Conservation (phyloP, 1,284 basidiomycete genomes). For the Jaminaea rosea region DNA sequence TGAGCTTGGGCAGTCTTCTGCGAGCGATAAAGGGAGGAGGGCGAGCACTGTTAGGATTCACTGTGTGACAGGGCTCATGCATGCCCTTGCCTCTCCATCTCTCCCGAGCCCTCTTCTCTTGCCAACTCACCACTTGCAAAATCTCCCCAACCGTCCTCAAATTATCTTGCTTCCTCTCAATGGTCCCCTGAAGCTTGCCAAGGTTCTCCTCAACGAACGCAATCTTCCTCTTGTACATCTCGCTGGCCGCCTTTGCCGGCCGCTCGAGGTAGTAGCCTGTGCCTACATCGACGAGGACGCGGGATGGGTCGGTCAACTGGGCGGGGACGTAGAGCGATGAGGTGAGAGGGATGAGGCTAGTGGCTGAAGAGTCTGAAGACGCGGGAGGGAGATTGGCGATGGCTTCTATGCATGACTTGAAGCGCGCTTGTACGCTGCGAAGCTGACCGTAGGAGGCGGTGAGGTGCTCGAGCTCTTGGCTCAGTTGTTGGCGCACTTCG, state of each 20-base stretch:
- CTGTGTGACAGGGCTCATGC: too few species aligned
- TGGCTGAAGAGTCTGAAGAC: slow-evolving; percentile 81
- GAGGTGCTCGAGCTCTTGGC: slow-evolving; percentile 80
- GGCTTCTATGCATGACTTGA: slow-evolving; percentile 75
- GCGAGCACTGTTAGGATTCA: too few species aligned
- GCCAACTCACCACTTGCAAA: slow-evolving; percentile 31
- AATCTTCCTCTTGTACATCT: slow-evolving; percentile 38
- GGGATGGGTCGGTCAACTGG: slow-evolving; percentile 68
- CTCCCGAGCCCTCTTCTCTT: too few species aligned
- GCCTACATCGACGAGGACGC: slow-evolving; percentile 88
- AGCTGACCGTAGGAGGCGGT: slow-evolving; percentile 86
- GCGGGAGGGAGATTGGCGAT: slow-evolving; percentile 64
- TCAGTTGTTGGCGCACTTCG: slow-evolving; percentile 41
- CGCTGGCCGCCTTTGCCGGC: slow-evolving; percentile 52
- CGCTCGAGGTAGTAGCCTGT: slow-evolving; percentile 95
- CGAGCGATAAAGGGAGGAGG: too few species aligned
- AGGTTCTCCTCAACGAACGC: slow-evolving; percentile 39
- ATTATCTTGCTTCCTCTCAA: slow-evolving; percentile 42
- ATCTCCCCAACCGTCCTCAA: slow-evolving; percentile 40
- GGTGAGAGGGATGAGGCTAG: slow-evolving; percentile 83
- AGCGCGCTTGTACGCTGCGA: slow-evolving; percentile 84
- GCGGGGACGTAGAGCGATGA: slow-evolving; percentile 92
- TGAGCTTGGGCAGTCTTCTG: too few species aligned
- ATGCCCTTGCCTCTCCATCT: too few species aligned
- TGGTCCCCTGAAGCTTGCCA: slow-evolving; percentile 41